Percentiles rank a stretch among this genome's conserved stretches.
Evolutionary conservation across 2,329 filamentous ascomycete genomes (phyloP).

Genomic region (Monilinia fructigena): DNA sequence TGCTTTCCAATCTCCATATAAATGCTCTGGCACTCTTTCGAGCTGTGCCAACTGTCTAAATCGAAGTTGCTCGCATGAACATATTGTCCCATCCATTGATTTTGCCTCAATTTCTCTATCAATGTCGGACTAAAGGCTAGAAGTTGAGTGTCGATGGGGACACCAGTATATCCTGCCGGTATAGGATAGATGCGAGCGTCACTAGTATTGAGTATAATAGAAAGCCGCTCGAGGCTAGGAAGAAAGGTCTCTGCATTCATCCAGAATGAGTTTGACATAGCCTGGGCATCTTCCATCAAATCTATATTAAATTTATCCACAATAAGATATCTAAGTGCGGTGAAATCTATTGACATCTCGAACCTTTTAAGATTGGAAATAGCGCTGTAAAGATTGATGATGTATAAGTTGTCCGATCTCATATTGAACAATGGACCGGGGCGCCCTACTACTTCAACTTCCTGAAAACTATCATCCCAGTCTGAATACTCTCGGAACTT

Average conservation of each 20-base stretch:
- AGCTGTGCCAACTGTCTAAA: neutral
- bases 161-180: accelerated
- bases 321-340: neutral
- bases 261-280: neutral
- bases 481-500: neutral
- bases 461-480: neutral
- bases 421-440: neutral
- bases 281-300: too few species aligned
- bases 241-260: neutral
- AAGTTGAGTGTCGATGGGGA: neutral
- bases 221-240: neutral
- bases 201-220: neutral
- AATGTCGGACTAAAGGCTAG: neutral
- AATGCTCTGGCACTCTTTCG: neutral
- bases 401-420: neutral
- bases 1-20: neutral
- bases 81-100: neutral
- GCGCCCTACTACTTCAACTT: neutral
- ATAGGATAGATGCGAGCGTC: accelerated
- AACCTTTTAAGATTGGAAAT: accelerated
- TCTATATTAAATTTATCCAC: neutral
- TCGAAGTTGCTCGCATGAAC: neutral
- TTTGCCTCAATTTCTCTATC: neutral
- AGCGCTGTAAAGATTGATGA: neutral
- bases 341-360: neutral